Evolutionary conservation across 768 basidiomycete species (phyloP).

Genomic region (Cystoderma amianthinum): DNA sequence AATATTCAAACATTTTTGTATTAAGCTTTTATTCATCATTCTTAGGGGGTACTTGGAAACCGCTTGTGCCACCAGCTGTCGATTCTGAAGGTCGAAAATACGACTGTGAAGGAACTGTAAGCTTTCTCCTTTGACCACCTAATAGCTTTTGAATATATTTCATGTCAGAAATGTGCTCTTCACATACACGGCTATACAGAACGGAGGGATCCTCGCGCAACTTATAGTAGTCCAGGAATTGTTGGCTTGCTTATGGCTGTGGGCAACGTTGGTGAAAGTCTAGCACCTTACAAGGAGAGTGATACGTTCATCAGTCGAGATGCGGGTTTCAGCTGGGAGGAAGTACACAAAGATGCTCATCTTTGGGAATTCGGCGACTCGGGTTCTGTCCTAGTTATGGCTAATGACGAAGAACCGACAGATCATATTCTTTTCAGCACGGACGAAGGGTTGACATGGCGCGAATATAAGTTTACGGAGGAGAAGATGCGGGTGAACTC

Average conservation of each 20-base stretch:
- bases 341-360: slow-evolving; percentile 97
- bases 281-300: slow-evolving; percentile 76
- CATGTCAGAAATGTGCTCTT: slow-evolving; percentile 66
- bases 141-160: not conserved
- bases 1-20: not conserved
- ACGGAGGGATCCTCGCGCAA: slow-evolving; percentile 81
- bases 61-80: slow-evolving; percentile 59
- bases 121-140: slow-evolving; percentile 10
- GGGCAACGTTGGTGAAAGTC: slow-evolving; percentile 85
- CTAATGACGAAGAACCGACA: slow-evolving; percentile 91
- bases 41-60: slow-evolving; percentile 82
- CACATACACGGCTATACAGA: slow-evolving; percentile 97
- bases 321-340: slow-evolving; percentile 96
- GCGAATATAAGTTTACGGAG: slow-evolving; percentile 76
- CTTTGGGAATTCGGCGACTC: slow-evolving; percentile 98
- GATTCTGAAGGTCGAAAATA: slow-evolving; percentile 78
- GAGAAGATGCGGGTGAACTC: slow-evolving; percentile 66
- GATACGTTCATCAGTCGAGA: slow-evolving; percentile 97
- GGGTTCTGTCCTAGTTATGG: slow-evolving; percentile 88
- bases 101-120: slow-evolving; percentile 61
- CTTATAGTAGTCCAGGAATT: slow-evolving; percentile 88
- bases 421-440: slow-evolving; percentile 86
- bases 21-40: slow-evolving; percentile 4
- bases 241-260: slow-evolving; percentile 94
- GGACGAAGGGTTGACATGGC: slow-evolving; percentile 85